Base-by-base conservation (phyloP, 1,139 yeast species). In the Blastobotrys proliferans region DNA sequence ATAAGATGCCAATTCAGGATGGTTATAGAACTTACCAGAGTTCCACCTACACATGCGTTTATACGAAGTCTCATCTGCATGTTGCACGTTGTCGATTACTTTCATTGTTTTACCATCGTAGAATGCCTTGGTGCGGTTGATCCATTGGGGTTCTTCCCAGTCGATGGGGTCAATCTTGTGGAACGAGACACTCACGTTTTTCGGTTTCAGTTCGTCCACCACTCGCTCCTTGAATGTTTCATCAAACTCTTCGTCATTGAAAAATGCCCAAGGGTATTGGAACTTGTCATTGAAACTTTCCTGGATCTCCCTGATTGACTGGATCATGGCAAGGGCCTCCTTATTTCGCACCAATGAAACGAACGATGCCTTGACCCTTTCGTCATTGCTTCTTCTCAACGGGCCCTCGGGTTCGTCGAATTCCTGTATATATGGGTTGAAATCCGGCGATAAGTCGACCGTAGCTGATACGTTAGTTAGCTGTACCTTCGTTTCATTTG, bases 1-100 rank as follows among this genome's bases (percentile, higher is more conserved):
- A 56, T 65, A 74, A 44, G 78, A 64, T 37, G 66, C 67, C 57
- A 84, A 59, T 46, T 76, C 76, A 1, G 84, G 84, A 48, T 83
- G 73, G 39, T 79, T 70, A 60, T 71, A 83, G 55, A 84, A 81
- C 48, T 66, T 67, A 10, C 80, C 79, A 51, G 83, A 79, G 58
- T 83, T 79, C 66, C 77, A 83, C 24, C 92, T 68, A 56, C 94
- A 83, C 94, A 83, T 83, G 55, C 82, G 79, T 54, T 82, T 92
- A 57, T 84, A 84, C 0, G 86, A 78, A 9, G 58, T 63, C 61
- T 65, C 69, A 27, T 69, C 67, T 1, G 92, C 85, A 56, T 83
- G 83, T 2, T 83, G 82, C 8, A 84, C 77, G 17, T 74, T 16
- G 74, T 69, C 69, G 18, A 65, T 60, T 3, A 57, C 61, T 52